Base-by-base conservation (phyloP, 164 flowering plant genomes). In the Saururus chinensis region DNA sequence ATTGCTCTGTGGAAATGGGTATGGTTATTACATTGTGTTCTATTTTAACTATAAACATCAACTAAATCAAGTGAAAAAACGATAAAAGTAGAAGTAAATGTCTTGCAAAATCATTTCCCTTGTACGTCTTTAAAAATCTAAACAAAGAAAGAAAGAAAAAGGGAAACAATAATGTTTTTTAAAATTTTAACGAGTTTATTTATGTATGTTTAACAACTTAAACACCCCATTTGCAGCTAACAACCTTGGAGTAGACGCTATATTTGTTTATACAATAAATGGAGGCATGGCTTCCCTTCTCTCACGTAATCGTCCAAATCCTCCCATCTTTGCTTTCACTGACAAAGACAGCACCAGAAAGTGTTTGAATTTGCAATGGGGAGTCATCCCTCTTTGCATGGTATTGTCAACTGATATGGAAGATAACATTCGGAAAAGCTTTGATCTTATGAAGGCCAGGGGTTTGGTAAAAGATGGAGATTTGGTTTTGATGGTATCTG, bases 251-350 rank as follows among this genome's bases (percentile, higher is more conserved):
- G 87, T 88, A 58, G 96, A 86, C 71, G 96, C 95, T 10, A 81
- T 92, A 23, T 88, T 88, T 69, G 98, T 85, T 63, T 85, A 77
- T 73, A 88, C 98, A 62, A 82, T 76, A 60, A 81, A 80, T 25
- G 98, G 98, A 4, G 69, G 79, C 12, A 88, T 87, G 95, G 96
- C 98, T 21, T 81, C 90, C 7, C 86, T 92, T 55, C 64, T 92
- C 30, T 87, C 98, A 51, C 81, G 95, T 6, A 81, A 82, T 76
- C 95, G 95, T 8, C 98, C 98, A 45, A 71, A 82, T 56, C 75
- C 90, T 60, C 92, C 93, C 6, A 79, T 91, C 53, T 84, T 91
- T 65, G 98, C 98, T 41, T 85, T 92, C 77, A 92, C 96, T 4
- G 64, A 77, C 64, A 73, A 74, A 40, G 66, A 58, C 55, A 74